Evolutionary conservation across 306 rosid genomes (phyloP), one percentile per base, ranked within the genome.

Genomic region (Corylus avellana): DNA sequence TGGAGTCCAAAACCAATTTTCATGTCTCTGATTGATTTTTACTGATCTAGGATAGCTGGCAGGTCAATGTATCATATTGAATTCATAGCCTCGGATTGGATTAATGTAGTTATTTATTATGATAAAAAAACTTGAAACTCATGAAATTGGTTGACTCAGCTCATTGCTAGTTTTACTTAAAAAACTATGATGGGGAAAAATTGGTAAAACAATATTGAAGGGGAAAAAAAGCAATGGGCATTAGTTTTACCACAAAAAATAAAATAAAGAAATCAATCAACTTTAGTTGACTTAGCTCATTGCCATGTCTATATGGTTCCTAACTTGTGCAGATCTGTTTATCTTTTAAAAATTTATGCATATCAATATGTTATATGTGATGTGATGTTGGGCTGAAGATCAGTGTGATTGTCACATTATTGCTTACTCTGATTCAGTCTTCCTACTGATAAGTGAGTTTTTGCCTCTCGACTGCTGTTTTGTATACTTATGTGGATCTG

Each of bases 21-120:
- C 56, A 44, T 73, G 68, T 27, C 77, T 39, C 44, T 10, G 44
- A 51, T 44, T 17, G 48, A 55, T 13, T 46, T 55, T 64, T 47
- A 62, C 46, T 3, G 53, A 39, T 49, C n/a, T 67, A 7, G 22
- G 12, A 67, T 54, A 74, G 17, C 50, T 17, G 20, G 42, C 75
- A 4, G 67, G 64, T 42, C 78, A 57, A n/a, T 72, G 50, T 69
- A 73, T 57, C 79, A 42, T 63, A 39, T 80, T 66, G 77, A 69
- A 46, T 25, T 77, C 57, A 48, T 73, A 37, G 54, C 29, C 20
- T 25, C 62, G n/a, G 64, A 80, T 71, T 14, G 62, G 64, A 51
- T 35, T 49, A 7, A 44, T 8, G 25, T 49, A 57, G 53, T 16
- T 27, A n/a, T 51, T 48, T n/a, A 12, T 78, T 51, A 69, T 27